Percentiles rank a stretch among this genome's conserved stretches.
Evolutionary conservation across 176 grass and related monocot species (phyloP).

Genomic region (Aegilops sharonensis): DNA sequence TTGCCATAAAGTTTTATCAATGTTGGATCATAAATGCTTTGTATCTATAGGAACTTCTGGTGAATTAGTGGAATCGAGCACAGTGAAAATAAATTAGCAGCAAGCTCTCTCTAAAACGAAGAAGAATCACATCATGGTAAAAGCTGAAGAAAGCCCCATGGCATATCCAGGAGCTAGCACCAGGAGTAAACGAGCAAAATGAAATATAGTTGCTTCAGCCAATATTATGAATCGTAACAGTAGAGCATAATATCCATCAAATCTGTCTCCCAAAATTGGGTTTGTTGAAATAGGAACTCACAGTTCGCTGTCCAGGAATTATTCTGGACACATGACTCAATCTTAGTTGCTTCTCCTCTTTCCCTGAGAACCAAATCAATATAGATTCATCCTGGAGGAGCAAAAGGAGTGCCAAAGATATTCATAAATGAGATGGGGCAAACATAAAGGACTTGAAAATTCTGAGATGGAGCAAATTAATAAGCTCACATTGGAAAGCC

Average conservation of each 20-base stretch:
- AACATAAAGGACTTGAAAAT: conserved; percentile 8
- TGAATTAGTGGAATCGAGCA: neutral
- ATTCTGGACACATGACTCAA: conserved; percentile 91
- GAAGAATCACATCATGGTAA: neutral
- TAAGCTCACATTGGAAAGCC: conserved; percentile 74
- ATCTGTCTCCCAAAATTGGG: neutral
- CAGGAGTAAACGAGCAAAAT: neutral
- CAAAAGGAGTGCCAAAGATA: conserved; percentile 9
- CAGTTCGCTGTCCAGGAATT: conserved; percentile 87
- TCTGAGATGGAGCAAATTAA: conserved; percentile 5
- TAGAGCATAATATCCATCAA: neutral
- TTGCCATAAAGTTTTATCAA: neutral
- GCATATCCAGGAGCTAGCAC: conserved; percentile 12
- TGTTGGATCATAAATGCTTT: neutral
- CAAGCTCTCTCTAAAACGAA: neutral
- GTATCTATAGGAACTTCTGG: neutral
- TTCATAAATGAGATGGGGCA: neutral
- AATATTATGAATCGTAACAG: neutral
- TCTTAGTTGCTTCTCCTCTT: conserved; percentile 85
- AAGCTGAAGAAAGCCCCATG: neutral
- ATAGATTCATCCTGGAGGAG: conserved; percentile 73
- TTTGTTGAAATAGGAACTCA: conserved; percentile 38
- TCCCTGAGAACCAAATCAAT: conserved; percentile 87
- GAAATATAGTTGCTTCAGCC: neutral
- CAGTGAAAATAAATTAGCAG: conserved; percentile 10